Percentiles rank a stretch among this genome's conserved stretches.
These are phyloP conservation scores for Huntiella decipiens DNA, from an alignment of 2,329 filamentous ascomycete genomes.

Conservation along the genomic window DNA sequence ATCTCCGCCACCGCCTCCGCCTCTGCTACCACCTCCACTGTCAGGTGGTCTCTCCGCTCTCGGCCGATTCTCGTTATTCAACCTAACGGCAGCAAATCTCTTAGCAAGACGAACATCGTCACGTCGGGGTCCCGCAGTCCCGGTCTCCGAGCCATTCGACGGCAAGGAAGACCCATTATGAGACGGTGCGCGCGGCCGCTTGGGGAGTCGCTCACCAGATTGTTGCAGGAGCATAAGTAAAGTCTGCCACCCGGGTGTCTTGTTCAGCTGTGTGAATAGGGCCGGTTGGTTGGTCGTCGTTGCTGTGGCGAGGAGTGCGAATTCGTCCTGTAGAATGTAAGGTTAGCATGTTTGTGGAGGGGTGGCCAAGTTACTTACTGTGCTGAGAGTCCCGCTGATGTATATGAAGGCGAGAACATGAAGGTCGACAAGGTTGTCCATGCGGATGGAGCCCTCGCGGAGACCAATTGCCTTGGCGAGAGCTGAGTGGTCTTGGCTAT, in stretches of 20 bases:
- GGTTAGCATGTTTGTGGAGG: neutral
- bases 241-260: conserved; percentile 83
- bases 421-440: conserved; percentile 70
- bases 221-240: conserved; percentile 83
- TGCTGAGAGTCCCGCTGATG: conserved; percentile 59
- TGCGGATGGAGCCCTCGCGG: conserved; percentile 34
- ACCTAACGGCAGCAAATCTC: conserved; percentile 47
- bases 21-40: neutral
- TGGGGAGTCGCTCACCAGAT: conserved; percentile 89
- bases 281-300: conserved; percentile 64
- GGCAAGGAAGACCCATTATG: conserved; percentile 3
- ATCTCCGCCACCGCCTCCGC: neutral
- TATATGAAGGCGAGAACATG: conserved; percentile 81
- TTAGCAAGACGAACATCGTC: conserved; percentile 42
- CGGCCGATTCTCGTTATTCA: conserved; percentile 24
- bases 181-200: conserved; percentile 31
- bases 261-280: conserved; percentile 65
- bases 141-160: conserved; percentile 5
- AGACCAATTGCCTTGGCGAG: conserved; percentile 44
- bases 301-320: conserved; percentile 66
- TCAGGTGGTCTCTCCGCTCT: conserved; percentile 5
- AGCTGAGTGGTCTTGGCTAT: conserved; percentile 59
- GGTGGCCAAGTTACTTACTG: conserved; percentile 34
- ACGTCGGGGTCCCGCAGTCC: conserved; percentile 14
- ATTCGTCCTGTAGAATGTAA: conserved; percentile 53